Conservation (phyloP, 306 rosid species). For the Oxytropis ochrocephala region DNA sequence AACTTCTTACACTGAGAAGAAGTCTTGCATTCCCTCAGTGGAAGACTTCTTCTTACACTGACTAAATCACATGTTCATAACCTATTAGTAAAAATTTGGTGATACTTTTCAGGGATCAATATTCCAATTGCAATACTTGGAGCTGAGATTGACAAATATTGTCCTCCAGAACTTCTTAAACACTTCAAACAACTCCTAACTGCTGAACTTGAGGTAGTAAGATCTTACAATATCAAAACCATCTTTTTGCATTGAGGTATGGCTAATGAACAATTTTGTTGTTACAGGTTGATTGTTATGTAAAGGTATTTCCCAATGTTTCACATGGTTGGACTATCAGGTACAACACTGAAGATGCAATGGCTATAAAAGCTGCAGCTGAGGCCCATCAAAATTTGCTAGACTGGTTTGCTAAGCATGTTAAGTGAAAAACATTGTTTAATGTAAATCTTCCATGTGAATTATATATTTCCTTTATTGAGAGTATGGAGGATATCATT, state of each 20-base stretch:
- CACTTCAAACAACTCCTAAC: conserved; percentile 40
- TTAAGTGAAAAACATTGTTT: conserved; percentile 14
- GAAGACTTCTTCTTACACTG: neutral
- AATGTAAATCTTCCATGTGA: neutral
- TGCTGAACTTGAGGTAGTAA: conserved; percentile 39
- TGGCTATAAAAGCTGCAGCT: conserved; percentile 34
- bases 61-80: neutral
- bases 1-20: neutral
- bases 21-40: no score
- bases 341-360: conserved; percentile 31
- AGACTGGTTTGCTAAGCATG: conserved; percentile 33
- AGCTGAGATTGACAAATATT: conserved; percentile 42
- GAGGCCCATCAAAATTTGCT: conserved; percentile 38
- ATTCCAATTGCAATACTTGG: conserved; percentile 42
- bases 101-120: conserved; percentile 37
- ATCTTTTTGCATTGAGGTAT: neutral
- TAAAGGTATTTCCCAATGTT: conserved; percentile 37
- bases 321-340: conserved; percentile 47
- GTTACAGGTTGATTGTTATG: conserved; percentile 17
- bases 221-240: neutral
- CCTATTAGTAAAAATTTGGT: neutral
- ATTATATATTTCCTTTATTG: neutral
- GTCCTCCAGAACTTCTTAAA: conserved; percentile 41
- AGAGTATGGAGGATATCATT: neutral
- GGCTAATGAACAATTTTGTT: neutral